Conservation (phyloP, 148 eudicot species). For the Vaccinium darrowii region DNA sequence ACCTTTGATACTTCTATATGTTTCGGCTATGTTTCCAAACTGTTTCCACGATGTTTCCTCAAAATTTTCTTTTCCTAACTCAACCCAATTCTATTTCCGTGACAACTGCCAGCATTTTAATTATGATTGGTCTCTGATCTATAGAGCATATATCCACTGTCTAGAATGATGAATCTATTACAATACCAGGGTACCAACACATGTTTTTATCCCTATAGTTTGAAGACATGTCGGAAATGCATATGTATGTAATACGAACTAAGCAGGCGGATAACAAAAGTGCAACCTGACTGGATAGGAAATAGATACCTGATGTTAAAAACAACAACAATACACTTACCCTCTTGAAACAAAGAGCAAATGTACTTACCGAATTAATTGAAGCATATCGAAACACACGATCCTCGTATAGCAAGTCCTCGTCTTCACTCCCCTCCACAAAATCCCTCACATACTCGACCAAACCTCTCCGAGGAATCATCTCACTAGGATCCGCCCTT, state of each 20-base stretch:
- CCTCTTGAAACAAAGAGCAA: neutral
- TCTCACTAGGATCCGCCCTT: constrained; percentile 47
- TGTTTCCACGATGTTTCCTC: neutral
- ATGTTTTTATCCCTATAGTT: neutral
- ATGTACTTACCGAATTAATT: constrained; percentile 63
- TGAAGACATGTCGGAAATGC: neutral
- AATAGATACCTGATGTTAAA: neutral
- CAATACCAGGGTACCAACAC: neutral
- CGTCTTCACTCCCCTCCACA: constrained; percentile 68
- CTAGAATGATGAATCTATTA: neutral
- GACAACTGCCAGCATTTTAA: no score
- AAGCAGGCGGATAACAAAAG: neutral
- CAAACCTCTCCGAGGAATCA: constrained; percentile 69
- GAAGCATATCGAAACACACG: constrained; percentile 90
- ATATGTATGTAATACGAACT: neutral
- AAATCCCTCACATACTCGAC: constrained; percentile 61
- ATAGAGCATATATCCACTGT: neutral
- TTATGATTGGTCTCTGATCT: neutral
- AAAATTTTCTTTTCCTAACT: neutral
- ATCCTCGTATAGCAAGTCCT: constrained; percentile 83
- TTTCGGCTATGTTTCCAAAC: neutral
- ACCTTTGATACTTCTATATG: neutral
- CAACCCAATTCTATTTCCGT: neutral
- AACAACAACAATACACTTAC: neutral
- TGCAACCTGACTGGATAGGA: constrained; percentile 4